A percentile compares a stretch with the other conserved stretches of the same genome.
Conservation (phyloP, 1,139 yeast genomes). For the Arxiozyma slooffiae region DNA sequence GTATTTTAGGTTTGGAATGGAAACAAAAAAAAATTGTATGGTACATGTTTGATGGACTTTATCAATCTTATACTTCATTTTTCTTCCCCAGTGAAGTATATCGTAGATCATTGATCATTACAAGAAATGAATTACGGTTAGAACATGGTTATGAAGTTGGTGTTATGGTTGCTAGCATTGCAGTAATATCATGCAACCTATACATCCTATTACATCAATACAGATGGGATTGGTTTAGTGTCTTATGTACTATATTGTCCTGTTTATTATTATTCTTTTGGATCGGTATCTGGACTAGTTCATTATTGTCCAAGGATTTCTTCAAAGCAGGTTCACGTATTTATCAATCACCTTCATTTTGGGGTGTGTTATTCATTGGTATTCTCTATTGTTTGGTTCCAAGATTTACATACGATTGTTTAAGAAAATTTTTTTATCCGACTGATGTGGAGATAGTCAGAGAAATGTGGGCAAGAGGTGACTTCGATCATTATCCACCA, state of each 20-base stretch:
- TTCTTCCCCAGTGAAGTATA: constrained; percentile 77
- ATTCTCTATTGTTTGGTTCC: constrained; percentile 66
- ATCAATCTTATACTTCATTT: constrained; percentile 76
- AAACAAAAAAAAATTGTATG: constrained; percentile 66
- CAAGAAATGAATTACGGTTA: constrained; percentile 52
- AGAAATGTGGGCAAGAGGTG: constrained; percentile 58
- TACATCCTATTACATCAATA: constrained; percentile 75
- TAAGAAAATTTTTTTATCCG: constrained; percentile 57
- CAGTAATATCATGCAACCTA: constrained; percentile 69
- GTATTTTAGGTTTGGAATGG: constrained; percentile 79
- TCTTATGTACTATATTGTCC: constrained; percentile 53
- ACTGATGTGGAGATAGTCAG: constrained; percentile 77
- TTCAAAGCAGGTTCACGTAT: constrained; percentile 67
- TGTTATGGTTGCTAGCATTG: constrained; percentile 63
- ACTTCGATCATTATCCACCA: constrained; percentile 47
- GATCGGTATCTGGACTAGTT: constrained; percentile 84
- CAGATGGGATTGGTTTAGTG: constrained; percentile 89
- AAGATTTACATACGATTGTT: constrained; percentile 56
- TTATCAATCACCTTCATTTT: constrained; percentile 62
- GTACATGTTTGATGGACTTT: constrained; percentile 80
- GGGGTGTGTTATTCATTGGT: constrained; percentile 78
- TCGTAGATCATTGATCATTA: constrained; percentile 46
- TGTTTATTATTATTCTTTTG: constrained; percentile 64
- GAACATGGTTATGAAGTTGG: constrained; percentile 88
- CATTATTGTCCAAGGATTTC: constrained; percentile 51